These are phyloP conservation scores for Tylopilus sp. DNA, from an alignment of 768 basidiomycete genomes.

Conservation along the genomic window DNA sequence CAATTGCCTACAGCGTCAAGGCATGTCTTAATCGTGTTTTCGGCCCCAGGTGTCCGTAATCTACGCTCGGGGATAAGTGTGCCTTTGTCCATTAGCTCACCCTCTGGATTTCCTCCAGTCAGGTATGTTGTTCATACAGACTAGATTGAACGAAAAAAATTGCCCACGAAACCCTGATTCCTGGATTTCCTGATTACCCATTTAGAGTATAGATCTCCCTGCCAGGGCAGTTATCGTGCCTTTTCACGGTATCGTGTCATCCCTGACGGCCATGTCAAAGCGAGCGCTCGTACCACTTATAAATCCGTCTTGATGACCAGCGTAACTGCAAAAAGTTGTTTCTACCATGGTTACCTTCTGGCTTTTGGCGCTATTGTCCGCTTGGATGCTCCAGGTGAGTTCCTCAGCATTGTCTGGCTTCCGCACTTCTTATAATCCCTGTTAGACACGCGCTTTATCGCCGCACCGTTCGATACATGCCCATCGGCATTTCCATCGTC, in stretches of 20 bases:
- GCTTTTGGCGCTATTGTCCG: slow-evolving; percentile 1
- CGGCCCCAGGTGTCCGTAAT: not conserved
- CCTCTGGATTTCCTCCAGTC: not conserved
- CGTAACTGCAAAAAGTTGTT: not conserved
- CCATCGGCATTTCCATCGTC: slow-evolving; percentile 9
- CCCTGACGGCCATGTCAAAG: not conserved
- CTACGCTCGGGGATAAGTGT: not conserved
- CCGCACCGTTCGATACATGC: not conserved
- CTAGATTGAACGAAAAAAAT: not conserved
- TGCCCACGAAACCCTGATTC: not conserved
- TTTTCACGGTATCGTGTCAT: not conserved
- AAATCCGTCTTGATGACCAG: not conserved
- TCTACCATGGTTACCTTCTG: slow-evolving; percentile 7
- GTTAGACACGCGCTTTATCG: slow-evolving; percentile 9
- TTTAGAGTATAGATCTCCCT: not conserved
- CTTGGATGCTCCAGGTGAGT: slow-evolving; percentile 7
- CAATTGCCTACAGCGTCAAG: not conserved
- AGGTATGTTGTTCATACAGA: not conserved
- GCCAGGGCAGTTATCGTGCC: not conserved
- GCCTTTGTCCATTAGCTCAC: not conserved
- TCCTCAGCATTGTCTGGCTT: not conserved
- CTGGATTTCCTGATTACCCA: not conserved
- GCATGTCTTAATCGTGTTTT: not conserved
- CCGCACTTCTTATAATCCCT: slow-evolving; percentile 2
- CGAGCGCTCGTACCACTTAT: slow-evolving; percentile 13